Conservation (phyloP, 73 alveolate genomes). For the Paramecium sonneborni region DNA sequence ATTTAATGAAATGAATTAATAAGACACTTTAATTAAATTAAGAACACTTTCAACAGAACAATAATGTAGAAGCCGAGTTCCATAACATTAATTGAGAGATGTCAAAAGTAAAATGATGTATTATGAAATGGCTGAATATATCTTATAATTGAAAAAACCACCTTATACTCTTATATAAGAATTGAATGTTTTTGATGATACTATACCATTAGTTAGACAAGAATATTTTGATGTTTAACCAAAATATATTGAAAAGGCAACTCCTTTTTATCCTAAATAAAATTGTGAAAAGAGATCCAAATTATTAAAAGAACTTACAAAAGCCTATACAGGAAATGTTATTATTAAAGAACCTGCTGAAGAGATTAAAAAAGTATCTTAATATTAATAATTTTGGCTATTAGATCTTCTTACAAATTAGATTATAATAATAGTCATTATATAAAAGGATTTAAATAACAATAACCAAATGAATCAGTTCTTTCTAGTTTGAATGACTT, state of each 20-base stretch:
- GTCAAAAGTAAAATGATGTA: neutral
- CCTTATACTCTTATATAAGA: neutral
- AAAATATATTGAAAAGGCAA: neutral
- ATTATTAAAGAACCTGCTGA: neutral
- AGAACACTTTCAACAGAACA: conserved; percentile 17
- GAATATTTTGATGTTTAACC: neutral
- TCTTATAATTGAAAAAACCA: neutral
- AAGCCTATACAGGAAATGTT: neutral
- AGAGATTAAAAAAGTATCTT: conserved; percentile 11
- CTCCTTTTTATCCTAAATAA: neutral
- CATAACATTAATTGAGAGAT: neutral
- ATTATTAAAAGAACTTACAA: conserved; percentile 7
- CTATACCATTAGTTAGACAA: neutral
- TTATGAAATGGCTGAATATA: conserved; percentile 40
- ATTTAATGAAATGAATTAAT: conserved; percentile 14
- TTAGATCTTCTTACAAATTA: conserved; percentile 1
- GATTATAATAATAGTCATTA: conserved; percentile 1
- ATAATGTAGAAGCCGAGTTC: neutral
- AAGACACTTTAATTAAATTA: neutral
- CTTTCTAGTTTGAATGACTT: neutral
- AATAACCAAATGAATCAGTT: neutral
- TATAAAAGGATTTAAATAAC: neutral
- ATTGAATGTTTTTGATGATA: conserved; percentile 1
- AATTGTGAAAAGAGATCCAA: conserved; percentile 1
- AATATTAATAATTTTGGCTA: conserved; percentile 6